Percentiles rank a stretch among this genome's conserved stretches.
phyloP scores from a whole-genome alignment of 768 basidiomycete genomes.

The Xerocomellus chrysenteron region DNA sequence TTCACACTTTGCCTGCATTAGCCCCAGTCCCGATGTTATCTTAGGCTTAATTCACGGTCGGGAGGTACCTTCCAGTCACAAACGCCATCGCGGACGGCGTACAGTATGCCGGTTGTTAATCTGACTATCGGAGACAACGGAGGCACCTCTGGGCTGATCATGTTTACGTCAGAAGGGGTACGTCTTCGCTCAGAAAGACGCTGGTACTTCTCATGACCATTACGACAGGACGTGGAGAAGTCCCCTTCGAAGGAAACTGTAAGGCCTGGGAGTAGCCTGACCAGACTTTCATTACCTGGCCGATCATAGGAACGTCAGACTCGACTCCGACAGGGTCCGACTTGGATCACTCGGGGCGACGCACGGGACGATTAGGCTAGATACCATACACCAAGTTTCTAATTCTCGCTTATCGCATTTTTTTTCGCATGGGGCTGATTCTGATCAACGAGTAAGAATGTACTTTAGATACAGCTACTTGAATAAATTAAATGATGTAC shows the following conservation, averaged over 20 bases:
- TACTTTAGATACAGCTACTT: too few relatives aligned
- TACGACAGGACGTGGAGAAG: conserved; percentile 5
- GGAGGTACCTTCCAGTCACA: conserved; percentile 3
- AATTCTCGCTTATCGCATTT: neutral
- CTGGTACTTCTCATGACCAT: neutral
- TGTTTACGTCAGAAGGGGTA: conserved; percentile 4
- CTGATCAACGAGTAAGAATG: neutral
- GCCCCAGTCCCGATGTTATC: neutral
- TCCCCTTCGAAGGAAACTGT: neutral
- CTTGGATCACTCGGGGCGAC: neutral
- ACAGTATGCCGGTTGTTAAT: conserved; percentile 10
- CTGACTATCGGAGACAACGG: neutral
- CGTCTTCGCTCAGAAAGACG: neutral
- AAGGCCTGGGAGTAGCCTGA: neutral
- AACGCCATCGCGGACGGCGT: neutral
- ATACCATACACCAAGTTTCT: neutral
- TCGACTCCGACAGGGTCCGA: neutral
- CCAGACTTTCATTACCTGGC: neutral
- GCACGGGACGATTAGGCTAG: neutral
- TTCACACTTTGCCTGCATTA: neutral
- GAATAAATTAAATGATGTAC: too few relatives aligned
- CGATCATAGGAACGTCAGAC: neutral
- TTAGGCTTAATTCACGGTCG: conserved; percentile 15
- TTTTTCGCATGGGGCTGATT: neutral
- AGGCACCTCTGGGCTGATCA: neutral